phyloP scores from a whole-genome alignment of 176 grass and related monocot species.

The Oryza officinalis region DNA sequence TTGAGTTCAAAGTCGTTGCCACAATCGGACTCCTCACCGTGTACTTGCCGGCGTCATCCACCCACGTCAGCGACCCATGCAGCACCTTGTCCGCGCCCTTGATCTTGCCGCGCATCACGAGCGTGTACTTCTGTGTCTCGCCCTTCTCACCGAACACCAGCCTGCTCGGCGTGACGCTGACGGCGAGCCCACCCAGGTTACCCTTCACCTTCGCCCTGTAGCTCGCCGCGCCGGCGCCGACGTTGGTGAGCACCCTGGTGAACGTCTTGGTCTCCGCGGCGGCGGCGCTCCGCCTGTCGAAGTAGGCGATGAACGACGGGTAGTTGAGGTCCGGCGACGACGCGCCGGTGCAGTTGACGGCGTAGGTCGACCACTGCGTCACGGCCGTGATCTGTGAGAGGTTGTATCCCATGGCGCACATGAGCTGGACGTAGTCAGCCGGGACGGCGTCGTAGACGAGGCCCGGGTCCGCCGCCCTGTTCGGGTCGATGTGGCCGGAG shows the following conservation, averaged over 20 bases:
- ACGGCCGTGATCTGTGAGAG: constrained; percentile 30
- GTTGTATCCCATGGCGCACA: constrained; percentile 55
- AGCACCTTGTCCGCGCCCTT: constrained; percentile 31
- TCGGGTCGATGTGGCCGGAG: constrained; percentile 48
- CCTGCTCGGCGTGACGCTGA: constrained; percentile 6
- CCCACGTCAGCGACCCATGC: constrained; percentile 55
- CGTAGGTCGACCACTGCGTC: not conserved
- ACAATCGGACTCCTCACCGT: constrained; percentile 61
- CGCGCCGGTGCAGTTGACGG: constrained; percentile 42
- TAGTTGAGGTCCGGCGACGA: constrained; percentile 57
- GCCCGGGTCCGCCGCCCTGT: constrained; percentile 51
- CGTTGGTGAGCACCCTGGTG: constrained; percentile 46
- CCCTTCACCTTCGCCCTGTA: constrained; percentile 40
- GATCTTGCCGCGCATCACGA: constrained; percentile 25
- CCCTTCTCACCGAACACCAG: constrained; percentile 35
- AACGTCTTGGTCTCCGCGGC: constrained; percentile 29
- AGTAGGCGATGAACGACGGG: constrained; percentile 59
- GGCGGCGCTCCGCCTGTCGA: constrained; percentile 2
- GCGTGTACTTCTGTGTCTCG: constrained; percentile 36
- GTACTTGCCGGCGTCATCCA: constrained; percentile 53
- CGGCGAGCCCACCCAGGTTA: constrained; percentile 24
- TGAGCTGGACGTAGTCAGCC: constrained; percentile 37
- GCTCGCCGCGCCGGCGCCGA: constrained; percentile 36
- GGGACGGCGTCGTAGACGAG: constrained; percentile 53
- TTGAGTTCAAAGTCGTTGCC: constrained; percentile 29